Evolutionary conservation across 306 rosid genomes (phyloP).

Genomic region (Astragalus membranaceus): DNA sequence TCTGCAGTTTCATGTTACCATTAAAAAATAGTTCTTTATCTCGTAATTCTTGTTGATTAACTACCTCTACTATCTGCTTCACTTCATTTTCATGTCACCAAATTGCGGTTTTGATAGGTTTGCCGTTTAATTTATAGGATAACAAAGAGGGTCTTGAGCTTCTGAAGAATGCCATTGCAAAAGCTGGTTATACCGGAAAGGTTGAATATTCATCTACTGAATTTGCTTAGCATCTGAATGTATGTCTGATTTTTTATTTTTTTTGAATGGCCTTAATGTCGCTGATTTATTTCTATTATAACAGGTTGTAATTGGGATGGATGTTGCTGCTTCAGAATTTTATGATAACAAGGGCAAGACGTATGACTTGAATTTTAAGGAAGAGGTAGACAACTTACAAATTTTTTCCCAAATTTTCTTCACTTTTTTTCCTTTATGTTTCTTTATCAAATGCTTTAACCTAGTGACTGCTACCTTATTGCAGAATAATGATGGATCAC

Average conservation of each 20-base stretch:
- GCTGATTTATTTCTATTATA: conserved; percentile 3
- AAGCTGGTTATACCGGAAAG: conserved; percentile 95
- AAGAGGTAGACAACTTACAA: conserved; percentile 49
- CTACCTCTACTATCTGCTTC: background rate
- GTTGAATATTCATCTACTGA: conserved; percentile 27
- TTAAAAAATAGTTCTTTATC: too few relatives aligned
- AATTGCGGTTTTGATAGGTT: background rate
- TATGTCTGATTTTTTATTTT: background rate
- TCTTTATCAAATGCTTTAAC: background rate
- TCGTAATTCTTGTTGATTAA: too few relatives aligned
- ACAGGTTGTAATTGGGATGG: conserved; percentile 98
- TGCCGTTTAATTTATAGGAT: conserved; percentile 44
- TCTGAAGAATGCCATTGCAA: conserved; percentile 88
- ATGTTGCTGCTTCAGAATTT: conserved; percentile 98
- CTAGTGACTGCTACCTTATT: background rate
- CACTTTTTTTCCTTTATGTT: background rate
- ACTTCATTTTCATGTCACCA: background rate
- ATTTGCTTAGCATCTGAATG: background rate
- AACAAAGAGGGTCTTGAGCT: conserved; percentile 98
- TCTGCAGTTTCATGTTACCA: background rate
- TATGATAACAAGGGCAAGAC: conserved; percentile 52
- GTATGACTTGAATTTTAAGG: conserved; percentile 94
- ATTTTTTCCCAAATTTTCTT: background rate
- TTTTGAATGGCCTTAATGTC: too few relatives aligned
- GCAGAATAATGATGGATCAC: conserved; percentile 85